These are phyloP conservation scores for Discostella pseudostelligera DNA, from an alignment of 108 stramenopile genomes.

Conservation along the genomic window DNA sequence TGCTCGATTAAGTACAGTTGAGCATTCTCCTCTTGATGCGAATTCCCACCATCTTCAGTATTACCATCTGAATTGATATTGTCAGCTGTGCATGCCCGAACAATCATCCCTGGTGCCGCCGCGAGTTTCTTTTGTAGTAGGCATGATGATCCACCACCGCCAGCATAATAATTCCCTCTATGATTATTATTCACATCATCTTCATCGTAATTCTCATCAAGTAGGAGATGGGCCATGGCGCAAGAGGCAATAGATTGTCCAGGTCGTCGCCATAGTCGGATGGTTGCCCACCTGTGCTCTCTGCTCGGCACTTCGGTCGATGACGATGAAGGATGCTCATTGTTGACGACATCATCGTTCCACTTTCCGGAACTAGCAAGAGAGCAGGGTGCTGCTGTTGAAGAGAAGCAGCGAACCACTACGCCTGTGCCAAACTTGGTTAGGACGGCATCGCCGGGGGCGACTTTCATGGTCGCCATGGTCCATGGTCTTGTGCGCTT, in stretches of 20 bases:
- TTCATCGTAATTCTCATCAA: too few species aligned
- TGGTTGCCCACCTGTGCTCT: slow-evolving; percentile 27
- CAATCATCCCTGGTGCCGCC: slow-evolving; percentile 69
- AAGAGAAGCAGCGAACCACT: slow-evolving; percentile 32
- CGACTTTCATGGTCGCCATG: slow-evolving; percentile 4
- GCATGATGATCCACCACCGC: too few species aligned
- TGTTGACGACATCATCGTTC: background rate
- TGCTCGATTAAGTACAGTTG: slow-evolving; percentile 36
- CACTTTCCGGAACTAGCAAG: background rate
- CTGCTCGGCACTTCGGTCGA: background rate
- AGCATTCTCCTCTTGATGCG: background rate
- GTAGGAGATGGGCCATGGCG: too few species aligned
- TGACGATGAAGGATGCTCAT: slow-evolving; percentile 9
- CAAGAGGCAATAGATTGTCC: slow-evolving; percentile 73
- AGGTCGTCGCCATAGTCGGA: slow-evolving; percentile 66
- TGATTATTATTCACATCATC: too few species aligned
- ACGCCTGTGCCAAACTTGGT: slow-evolving; percentile 77
- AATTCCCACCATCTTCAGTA: background rate
- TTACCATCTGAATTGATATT: background rate
- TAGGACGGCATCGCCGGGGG: slow-evolving; percentile 71
- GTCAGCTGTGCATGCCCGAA: slow-evolving; percentile 10
- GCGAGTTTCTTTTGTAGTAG: slow-evolving; percentile 45
- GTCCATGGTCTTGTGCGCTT: background rate
- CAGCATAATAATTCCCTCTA: too few species aligned
- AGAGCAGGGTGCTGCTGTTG: background rate